Conservation (phyloP, 177 flowering plant genomes). For the Vitis hybrid region DNA sequence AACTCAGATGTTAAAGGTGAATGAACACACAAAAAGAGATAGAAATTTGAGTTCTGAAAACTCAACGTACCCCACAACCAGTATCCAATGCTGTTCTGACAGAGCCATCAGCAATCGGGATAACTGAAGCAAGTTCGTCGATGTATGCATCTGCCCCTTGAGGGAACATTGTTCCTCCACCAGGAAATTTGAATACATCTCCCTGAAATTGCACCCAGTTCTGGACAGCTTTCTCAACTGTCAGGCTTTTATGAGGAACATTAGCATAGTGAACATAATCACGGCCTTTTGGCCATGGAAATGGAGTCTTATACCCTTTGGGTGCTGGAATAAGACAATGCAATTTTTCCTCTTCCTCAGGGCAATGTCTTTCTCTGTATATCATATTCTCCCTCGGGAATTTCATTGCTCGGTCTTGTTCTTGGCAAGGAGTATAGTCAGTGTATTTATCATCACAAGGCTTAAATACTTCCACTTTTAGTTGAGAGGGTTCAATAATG, state of each 20-base stretch:
- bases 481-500: constrained; percentile 35
- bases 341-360: constrained; percentile 64
- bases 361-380: constrained; percentile 90
- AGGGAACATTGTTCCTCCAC: constrained; percentile 93
- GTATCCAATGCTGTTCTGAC: constrained; percentile 84
- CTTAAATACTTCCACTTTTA: constrained; percentile 39
- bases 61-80: constrained; percentile 74
- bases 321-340: constrained; percentile 86
- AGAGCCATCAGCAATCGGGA: constrained; percentile 75
- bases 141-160: constrained; percentile 89
- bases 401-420: constrained; percentile 76
- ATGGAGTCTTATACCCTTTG: constrained; percentile 74
- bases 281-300: constrained; percentile 86
- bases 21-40: background rate
- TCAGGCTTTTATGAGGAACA: constrained; percentile 74
- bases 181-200: constrained; percentile 77
- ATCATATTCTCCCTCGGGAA: constrained; percentile 79
- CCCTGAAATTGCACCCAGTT: constrained; percentile 85
- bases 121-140: constrained; percentile 76
- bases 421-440: constrained; percentile 87
- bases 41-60: background rate
- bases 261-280: constrained; percentile 87
- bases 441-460: constrained; percentile 55
- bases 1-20: background rate
- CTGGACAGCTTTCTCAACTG: constrained; percentile 87